Percentiles rank a stretch among this genome's conserved stretches.
Evolutionary conservation across 1,139 yeast species (phyloP).

Genomic region (Pneumocystis wakefieldiae): DNA sequence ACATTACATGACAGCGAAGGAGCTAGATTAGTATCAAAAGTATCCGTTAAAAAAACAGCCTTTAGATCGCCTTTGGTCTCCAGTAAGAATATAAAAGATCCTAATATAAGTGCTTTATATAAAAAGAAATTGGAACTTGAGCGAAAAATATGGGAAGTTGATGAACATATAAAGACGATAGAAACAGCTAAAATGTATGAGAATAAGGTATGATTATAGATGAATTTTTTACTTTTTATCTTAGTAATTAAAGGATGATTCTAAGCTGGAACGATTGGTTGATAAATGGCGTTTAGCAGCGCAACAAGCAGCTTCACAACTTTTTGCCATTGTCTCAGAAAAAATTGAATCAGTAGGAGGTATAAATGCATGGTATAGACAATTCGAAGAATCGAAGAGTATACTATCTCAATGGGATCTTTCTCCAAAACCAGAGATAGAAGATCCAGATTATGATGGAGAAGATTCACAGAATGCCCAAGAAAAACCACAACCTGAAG

Average conservation of each 20-base stretch:
- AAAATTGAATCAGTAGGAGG: conserved; percentile 7
- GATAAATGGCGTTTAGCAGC: conserved; percentile 6
- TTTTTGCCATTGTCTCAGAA: conserved; percentile 5
- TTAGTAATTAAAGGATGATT: conserved; percentile 3
- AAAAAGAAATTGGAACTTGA: neutral
- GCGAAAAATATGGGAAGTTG: neutral
- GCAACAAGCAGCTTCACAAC: conserved; percentile 6
- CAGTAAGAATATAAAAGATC: neutral
- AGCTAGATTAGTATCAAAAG: neutral
- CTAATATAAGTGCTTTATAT: neutral
- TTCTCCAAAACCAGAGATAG: neutral
- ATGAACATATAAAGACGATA: neutral
- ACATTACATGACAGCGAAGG: neutral
- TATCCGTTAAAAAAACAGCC: neutral
- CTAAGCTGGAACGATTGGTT: neutral
- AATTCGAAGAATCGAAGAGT: neutral
- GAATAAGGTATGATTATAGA: neutral
- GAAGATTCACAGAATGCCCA: neutral
- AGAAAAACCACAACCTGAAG: neutral
- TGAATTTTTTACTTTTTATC: neutral
- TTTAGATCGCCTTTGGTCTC: neutral
- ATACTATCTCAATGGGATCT: neutral
- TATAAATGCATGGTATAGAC: neutral
- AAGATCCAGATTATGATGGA: neutral
- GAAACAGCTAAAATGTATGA: conserved; percentile 5